Evolutionary conservation across 1,284 basidiomycete species (phyloP), one percentile per base, ranked within the genome.

Genomic region (Bondarzewia mesenterica): DNA sequence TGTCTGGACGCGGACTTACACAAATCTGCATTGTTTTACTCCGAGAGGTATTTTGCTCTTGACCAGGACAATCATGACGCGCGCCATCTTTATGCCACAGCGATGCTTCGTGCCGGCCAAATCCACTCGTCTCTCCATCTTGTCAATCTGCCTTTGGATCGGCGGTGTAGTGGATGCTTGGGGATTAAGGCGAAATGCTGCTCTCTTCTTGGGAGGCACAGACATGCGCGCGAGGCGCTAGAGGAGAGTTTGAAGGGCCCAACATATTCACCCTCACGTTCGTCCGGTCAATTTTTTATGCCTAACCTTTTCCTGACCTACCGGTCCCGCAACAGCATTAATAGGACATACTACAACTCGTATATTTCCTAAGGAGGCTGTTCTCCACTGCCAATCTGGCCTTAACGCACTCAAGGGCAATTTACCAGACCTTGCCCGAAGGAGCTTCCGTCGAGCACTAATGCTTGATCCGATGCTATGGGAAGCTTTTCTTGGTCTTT

Each of bases 401-500:
- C 73, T 67, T 32, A 75, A 81, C 62, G 86, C 88, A 29, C 57
- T 82, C 60, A 85, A 82, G 64, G 87, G 85, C 42, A 89, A 89
- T 62, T 72, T 86, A 49, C 75, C 75, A 2, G 82, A 85, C 47
- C 75, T 78, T 54, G 93, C 93, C 14, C 72, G 76, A 23, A 63
- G 70, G 46, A 84, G 82, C 60, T 94, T 89, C 62, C 73, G 75
- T 32, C 75, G 82, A 50, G 89, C 91, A 12, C 72, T 96, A 48
- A 63, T 68, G 14, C 65, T 85, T 42, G 85, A 93, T 63, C 88
- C 89, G 20, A 80, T 90, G 67, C 67, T 93, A 42, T 96, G 93
- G 93, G 93, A 97, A 64, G 93, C 93, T 1, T 91, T 94, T 61
- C 88, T 91, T 55, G 92, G 89, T 0, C 66, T 97, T 23, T 96